A percentile compares a stretch with the other conserved stretches of the same genome.
phyloP scores from a whole-genome alignment of 2,329 filamentous ascomycete genomes.

The Fusarium denticulatum region DNA sequence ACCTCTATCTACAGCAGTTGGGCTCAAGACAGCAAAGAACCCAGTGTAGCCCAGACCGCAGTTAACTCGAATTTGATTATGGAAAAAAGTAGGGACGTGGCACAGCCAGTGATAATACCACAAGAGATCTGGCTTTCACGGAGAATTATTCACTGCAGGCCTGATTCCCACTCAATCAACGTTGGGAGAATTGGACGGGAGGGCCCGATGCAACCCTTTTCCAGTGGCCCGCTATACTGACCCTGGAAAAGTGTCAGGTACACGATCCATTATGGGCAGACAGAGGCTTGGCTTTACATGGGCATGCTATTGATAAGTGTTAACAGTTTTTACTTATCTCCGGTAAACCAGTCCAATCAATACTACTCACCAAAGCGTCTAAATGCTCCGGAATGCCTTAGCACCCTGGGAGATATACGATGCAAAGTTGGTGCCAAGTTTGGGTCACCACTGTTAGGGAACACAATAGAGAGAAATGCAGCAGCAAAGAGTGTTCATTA shows the following conservation, averaged over 20 bases:
- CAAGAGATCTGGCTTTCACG: neutral
- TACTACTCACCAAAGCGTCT: neutral
- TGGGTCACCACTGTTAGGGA: neutral
- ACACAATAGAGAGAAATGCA: neutral
- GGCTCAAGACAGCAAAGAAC: neutral
- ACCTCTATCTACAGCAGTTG: neutral
- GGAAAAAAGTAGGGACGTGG: neutral
- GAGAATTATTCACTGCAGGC: conserved; percentile 14
- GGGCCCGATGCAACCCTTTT: conserved; percentile 8
- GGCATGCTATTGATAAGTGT: neutral
- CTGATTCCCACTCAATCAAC: conserved; percentile 2
- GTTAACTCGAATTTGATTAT: neutral
- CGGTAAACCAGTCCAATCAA: neutral
- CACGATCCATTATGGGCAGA: conserved; percentile 5
- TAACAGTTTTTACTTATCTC: too few species aligned
- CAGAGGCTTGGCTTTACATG: conserved; percentile 16
- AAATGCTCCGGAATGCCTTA: neutral
- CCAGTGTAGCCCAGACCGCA: neutral
- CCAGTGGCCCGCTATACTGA: conserved; percentile 1
- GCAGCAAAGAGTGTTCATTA: conserved; percentile 32
- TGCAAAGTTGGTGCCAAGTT: neutral
- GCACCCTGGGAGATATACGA: neutral
- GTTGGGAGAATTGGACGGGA: conserved; percentile 4
- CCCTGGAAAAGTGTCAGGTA: conserved; percentile 15
- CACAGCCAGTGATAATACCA: conserved; percentile 1